A percentile compares a stretch with the other conserved stretches of the same genome.
Conservation (phyloP, 768 basidiomycete species). For the Mycena pura region DNA sequence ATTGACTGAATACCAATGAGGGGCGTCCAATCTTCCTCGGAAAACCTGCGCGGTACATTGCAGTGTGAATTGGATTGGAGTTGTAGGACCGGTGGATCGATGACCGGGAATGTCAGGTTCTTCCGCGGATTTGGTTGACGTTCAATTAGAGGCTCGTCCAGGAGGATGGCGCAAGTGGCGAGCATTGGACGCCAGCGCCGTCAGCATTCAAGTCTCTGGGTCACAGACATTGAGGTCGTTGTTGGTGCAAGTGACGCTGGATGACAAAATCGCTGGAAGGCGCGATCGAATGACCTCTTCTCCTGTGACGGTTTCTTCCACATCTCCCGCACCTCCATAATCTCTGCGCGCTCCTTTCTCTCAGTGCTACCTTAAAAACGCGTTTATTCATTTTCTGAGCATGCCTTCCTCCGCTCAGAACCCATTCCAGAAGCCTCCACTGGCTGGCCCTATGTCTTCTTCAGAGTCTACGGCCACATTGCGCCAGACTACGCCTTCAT, state of each 20-base stretch:
- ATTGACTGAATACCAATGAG: too few relatives aligned
- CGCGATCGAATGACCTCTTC: constrained; percentile 5
- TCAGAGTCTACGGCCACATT: constrained; percentile 20
- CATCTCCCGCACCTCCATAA: constrained; percentile 9
- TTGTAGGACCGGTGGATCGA: constrained; percentile 1
- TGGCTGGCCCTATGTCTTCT: constrained; percentile 13
- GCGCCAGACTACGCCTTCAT: constrained; percentile 5
- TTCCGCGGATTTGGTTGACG: constrained; percentile 1
- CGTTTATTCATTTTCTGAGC: not conserved
- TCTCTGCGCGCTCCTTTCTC: constrained; percentile 1
- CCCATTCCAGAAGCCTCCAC: constrained; percentile 5
- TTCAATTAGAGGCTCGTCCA: not conserved
- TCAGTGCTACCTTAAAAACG: constrained; percentile 26
- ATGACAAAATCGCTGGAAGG: not conserved
- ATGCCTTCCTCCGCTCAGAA: constrained; percentile 9
- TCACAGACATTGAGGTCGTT: too few relatives aligned
- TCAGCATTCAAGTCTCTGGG: too few relatives aligned
- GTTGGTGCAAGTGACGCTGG: too few relatives aligned
- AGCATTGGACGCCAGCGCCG: too few relatives aligned
- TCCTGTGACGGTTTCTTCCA: constrained; percentile 3
- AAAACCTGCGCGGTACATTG: too few relatives aligned
- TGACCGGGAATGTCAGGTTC: not conserved
- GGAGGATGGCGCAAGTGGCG: not conserved
- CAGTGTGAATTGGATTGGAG: not conserved
- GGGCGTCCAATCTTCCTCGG: too few relatives aligned